Base-by-base conservation (phyloP, 495 filamentous ascomycete genomes). In the Lindgomyces ingoldianus region DNA sequence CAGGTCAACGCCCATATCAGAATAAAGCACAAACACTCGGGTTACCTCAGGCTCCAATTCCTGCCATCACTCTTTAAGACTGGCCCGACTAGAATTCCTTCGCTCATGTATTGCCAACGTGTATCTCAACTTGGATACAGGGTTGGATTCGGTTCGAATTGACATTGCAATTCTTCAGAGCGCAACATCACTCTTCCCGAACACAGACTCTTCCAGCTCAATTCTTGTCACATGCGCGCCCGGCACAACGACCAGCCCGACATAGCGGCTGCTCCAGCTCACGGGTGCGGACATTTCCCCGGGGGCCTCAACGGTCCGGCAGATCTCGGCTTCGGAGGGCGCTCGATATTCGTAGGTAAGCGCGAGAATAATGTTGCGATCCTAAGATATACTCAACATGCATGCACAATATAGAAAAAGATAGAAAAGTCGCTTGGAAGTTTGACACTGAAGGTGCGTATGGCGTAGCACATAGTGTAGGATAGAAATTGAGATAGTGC, bases 231-330 rank as follows among this genome's bases (percentile, higher is more conserved):
- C 90, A 70, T 92, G 81, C 65, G 89, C 78, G 14, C 95, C 93
- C 0, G 95, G 94, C 9, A 98, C 84, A 8, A 96, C 93, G 30
- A 98, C 88, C 8, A 98, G 79, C 0, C 94, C 94, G 45, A 98
- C 85, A 70, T 90, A 91, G 26, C 94, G 84, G 65, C 87, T 90
- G 14, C 85, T 89, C 85, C 96, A 89, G 69, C 89, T 83, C 63
- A 89, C 70, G 41, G 79, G 65, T 73, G 79, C 70, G 39, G 83
- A 78, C 27, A 80, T 70, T 21, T 62, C 66, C 10, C 62, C 68
- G 10, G 70, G 57, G 1, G 33, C 46, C 26, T 69, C 49, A 22
- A 70, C 50, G 1, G 62, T 63, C 36, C 62, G 53, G 19, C 49
- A 39, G 21, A 73, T 64, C 1, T 33, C 62, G 10, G 45, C 61